Evolutionary conservation across 805 yeast species (phyloP).

Genomic region (Cyberlindnera mississippiensis): DNA sequence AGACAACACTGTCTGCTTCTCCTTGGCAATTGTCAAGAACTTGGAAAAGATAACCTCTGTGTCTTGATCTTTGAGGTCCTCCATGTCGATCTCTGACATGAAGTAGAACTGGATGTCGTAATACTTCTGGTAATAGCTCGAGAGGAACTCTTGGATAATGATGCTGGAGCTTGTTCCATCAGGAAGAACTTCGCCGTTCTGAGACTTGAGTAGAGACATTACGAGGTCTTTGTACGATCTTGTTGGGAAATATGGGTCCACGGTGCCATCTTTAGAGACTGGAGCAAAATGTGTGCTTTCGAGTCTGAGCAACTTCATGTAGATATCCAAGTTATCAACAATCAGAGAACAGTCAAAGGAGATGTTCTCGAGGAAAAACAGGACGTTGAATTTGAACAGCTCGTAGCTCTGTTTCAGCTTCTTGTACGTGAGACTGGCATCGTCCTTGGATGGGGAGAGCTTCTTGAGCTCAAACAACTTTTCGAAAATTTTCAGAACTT

Average conservation of each 20-base stretch:
- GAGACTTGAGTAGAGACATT: slow-evolving; percentile 33
- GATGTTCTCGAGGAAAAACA: slow-evolving; percentile 37
- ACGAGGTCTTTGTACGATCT: slow-evolving; percentile 43
- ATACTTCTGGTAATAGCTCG: slow-evolving; percentile 48
- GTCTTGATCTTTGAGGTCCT: slow-evolving; percentile 16
- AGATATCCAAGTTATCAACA: slow-evolving; percentile 51
- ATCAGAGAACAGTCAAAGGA: slow-evolving; percentile 42
- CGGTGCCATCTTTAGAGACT: slow-evolving; percentile 23
- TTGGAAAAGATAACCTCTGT: slow-evolving; percentile 29
- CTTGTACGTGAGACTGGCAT: slow-evolving; percentile 41
- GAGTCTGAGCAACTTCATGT: slow-evolving; percentile 49
- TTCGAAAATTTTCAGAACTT: slow-evolving; percentile 24
- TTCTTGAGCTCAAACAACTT: slow-evolving; percentile 17
- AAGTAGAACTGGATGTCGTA: slow-evolving; percentile 82
- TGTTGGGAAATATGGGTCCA: slow-evolving; percentile 59
- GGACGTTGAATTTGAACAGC: slow-evolving; percentile 43
- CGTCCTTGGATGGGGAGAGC: slow-evolving; percentile 31
- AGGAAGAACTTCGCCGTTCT: slow-evolving; percentile 35
- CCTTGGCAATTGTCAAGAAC: slow-evolving; percentile 36
- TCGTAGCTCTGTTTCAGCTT: slow-evolving; percentile 65
- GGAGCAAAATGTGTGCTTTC: slow-evolving; percentile 56
- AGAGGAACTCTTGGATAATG: slow-evolving; percentile 51
- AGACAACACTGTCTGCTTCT: slow-evolving; percentile 30
- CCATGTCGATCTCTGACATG: slow-evolving; percentile 43
- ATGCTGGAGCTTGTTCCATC: slow-evolving; percentile 49